Conservation (phyloP, 139 green algal species). For the Bryopsis sp. region DNA sequence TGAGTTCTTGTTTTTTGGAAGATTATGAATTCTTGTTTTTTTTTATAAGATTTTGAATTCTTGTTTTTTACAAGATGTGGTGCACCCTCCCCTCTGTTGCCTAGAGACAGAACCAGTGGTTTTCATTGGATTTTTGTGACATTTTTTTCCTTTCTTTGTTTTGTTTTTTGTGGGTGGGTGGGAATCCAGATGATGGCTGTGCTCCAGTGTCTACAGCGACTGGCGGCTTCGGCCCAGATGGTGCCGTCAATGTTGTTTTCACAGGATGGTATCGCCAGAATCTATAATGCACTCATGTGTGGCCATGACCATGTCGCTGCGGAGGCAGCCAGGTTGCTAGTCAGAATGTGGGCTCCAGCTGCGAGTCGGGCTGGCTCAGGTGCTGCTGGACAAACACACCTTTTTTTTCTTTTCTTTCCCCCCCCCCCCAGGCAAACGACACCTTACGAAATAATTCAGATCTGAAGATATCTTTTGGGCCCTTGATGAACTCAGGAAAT, state of each 20-base stretch:
- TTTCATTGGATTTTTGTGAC: no score
- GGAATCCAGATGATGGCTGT: conserved; percentile 34
- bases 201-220: conserved; percentile 66
- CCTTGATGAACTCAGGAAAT: no score
- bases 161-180: not conserved
- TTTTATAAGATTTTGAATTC: no score
- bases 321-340: conserved; percentile 63
- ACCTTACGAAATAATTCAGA: no score
- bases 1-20: no score
- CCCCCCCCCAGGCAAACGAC: no score
- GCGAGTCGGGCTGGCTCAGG: conserved; percentile 32
- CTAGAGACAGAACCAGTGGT: no score
- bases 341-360: conserved; percentile 55
- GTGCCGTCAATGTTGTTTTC: conserved; percentile 33
- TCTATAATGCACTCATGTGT: conserved; percentile 45
- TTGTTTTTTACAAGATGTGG: no score
- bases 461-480: no score
- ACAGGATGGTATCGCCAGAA: conserved; percentile 24
- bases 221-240: conserved; percentile 31
- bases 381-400: not conserved
- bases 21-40: no score
- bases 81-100: no score
- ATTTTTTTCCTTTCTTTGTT: conserved; percentile 7
- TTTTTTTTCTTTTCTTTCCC: conserved; percentile 1
- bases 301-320: conserved; percentile 50